Conservation (phyloP, 2,329 filamentous ascomycete genomes). For the Fusarium globosum region DNA sequence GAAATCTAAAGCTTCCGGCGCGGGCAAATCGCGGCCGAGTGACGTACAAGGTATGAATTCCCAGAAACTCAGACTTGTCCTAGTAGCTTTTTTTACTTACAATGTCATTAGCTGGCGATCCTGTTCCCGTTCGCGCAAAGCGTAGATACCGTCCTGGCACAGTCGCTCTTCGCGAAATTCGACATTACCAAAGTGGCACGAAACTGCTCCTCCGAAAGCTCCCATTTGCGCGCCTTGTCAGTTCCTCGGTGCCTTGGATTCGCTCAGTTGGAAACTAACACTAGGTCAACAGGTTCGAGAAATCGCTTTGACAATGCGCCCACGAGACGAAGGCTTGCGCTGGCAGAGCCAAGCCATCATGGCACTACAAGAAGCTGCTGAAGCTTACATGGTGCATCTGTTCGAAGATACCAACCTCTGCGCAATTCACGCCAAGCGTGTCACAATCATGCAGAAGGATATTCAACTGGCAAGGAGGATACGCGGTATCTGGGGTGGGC, state of each 20-base stretch:
- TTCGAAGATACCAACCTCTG: conserved; percentile 88
- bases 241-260: conserved; percentile 23
- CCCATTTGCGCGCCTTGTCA: conserved; percentile 80
- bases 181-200: conserved; percentile 88
- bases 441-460: conserved; percentile 98
- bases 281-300: conserved; percentile 61
- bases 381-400: conserved; percentile 95
- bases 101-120: conserved; percentile 73
- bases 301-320: conserved; percentile 74
- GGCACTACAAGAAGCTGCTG: conserved; percentile 93
- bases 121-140: conserved; percentile 70
- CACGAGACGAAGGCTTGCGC: conserved; percentile 76
- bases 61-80: background rate
- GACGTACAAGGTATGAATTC: conserved; percentile 54
- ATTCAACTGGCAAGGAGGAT: conserved; percentile 91
- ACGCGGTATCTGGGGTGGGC: conserved; percentile 79
- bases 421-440: conserved; percentile 94
- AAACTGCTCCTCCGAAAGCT: conserved; percentile 86
- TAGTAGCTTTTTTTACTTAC: conserved; percentile 32
- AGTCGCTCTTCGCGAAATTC: conserved; percentile 89
- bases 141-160: conserved; percentile 82
- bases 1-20: conserved; percentile 26
- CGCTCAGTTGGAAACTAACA: conserved; percentile 32
- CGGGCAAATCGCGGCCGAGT: conserved; percentile 51
- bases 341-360: conserved; percentile 97